Conservation (phyloP, 106 monocot species). For the Dendrobium catenatum region DNA sequence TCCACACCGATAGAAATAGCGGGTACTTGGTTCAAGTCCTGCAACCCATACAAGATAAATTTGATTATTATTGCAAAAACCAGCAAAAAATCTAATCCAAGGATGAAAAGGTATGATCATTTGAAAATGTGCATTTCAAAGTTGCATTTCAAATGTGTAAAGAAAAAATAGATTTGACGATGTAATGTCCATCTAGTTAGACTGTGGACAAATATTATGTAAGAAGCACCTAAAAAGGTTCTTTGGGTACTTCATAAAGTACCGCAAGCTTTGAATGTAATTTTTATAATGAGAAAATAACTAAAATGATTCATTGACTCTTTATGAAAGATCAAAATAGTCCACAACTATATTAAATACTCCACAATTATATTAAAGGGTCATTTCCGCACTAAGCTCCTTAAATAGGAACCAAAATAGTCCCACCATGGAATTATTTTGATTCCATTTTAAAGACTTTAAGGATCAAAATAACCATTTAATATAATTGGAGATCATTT, state of each 20-base stretch:
- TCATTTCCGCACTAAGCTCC: too few species aligned
- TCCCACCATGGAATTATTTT: too few species aligned
- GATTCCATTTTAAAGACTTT: too few species aligned
- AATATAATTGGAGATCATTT: too few species aligned
- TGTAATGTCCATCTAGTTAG: not conserved
- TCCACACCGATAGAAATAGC: slow-evolving; percentile 74
- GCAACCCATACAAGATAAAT: slow-evolving; percentile 11
- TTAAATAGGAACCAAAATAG: too few species aligned
- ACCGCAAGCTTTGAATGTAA: too few species aligned
- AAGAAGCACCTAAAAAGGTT: not conserved
- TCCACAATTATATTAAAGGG: too few species aligned
- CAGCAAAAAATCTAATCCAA: not conserved
- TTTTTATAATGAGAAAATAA: too few species aligned
- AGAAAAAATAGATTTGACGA: not conserved
- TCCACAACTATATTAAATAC: too few species aligned
- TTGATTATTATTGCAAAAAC: not conserved
- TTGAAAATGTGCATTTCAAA: not conserved
- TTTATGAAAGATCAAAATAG: too few species aligned
- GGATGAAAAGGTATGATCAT: not conserved
- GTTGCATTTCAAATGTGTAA: not conserved
- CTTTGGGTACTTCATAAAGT: not conserved
- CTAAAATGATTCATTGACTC: too few species aligned
- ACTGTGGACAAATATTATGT: not conserved
- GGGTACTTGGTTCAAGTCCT: slow-evolving; percentile 59
- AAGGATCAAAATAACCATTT: too few species aligned